Conservation (phyloP, 495 filamentous ascomycete genomes). For the Patellaria atrata region DNA sequence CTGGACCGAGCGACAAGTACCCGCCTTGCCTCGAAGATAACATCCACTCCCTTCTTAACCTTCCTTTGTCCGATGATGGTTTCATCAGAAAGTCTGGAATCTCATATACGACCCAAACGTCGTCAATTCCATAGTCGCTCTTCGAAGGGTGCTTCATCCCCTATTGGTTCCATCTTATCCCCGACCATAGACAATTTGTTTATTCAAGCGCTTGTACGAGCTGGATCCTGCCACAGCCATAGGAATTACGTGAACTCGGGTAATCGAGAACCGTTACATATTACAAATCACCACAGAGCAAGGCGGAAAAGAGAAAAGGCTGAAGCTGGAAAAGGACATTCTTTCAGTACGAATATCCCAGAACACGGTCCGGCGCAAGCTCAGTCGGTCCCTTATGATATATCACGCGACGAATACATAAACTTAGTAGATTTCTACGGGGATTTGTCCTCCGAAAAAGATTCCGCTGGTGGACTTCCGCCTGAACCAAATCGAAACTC, state of each 20-base stretch:
- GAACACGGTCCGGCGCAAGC: not conserved
- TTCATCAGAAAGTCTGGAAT: conserved; percentile 1
- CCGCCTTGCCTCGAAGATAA: conserved; percentile 35
- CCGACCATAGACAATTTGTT: conserved; percentile 41
- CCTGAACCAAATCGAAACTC: no score
- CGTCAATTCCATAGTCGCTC: conserved; percentile 2
- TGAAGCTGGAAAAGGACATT: not conserved
- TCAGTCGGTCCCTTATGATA: not conserved
- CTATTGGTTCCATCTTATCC: conserved; percentile 9
- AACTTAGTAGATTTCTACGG: conserved; percentile 6
- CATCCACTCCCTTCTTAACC: conserved; percentile 29
- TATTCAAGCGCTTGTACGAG: conserved; percentile 48
- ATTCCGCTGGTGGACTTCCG: no score
- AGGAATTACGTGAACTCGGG: conserved; percentile 14
- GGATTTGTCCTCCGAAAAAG: not conserved
- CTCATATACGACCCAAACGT: not conserved
- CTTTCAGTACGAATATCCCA: not conserved
- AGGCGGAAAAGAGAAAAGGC: conserved; percentile 9
- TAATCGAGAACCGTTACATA: not conserved
- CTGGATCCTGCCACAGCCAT: conserved; percentile 47
- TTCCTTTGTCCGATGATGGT: conserved; percentile 26
- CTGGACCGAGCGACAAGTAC: conserved; percentile 36
- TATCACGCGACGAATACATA: conserved; percentile 2
- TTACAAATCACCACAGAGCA: conserved; percentile 10
- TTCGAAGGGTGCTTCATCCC: not conserved